These are phyloP conservation scores for Nemania bipapillata DNA, from an alignment of 2,329 filamentous ascomycete species.

Conservation along the genomic window DNA sequence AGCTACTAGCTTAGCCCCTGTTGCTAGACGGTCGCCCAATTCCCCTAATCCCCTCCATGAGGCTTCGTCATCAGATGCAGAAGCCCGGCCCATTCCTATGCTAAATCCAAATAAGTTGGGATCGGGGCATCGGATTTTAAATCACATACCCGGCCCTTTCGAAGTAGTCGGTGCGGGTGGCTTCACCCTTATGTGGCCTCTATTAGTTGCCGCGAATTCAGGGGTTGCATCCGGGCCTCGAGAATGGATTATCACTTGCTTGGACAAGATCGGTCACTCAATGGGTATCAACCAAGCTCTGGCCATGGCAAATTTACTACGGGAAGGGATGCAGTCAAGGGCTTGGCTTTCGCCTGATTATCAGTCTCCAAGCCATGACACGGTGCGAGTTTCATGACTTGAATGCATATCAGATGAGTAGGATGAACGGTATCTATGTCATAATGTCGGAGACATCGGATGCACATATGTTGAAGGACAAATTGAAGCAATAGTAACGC, in stretches of 20 bases:
- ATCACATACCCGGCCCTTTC: neutral
- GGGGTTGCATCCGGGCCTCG: neutral
- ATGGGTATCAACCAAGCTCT: slow-evolving; percentile 18
- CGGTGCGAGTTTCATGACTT: neutral
- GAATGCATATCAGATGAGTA: neutral
- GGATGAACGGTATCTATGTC: neutral
- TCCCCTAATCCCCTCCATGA: neutral
- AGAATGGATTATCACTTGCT: slow-evolving; percentile 4
- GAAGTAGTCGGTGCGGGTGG: slow-evolving; percentile 4
- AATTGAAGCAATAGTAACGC: no score
- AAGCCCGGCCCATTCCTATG: slow-evolving; percentile 1
- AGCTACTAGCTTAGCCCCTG: neutral
- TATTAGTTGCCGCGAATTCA: slow-evolving; percentile 11
- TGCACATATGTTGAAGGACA: no score
- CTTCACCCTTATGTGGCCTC: slow-evolving; percentile 11
- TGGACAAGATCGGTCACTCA: slow-evolving; percentile 15
- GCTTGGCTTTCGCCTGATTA: slow-evolving; percentile 9
- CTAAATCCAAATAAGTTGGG: neutral
- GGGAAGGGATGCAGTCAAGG: slow-evolving; percentile 5
- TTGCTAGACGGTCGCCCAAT: neutral
- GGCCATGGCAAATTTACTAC: slow-evolving; percentile 6
- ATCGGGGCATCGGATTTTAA: neutral
- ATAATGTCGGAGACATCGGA: no score
- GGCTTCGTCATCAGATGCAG: neutral
- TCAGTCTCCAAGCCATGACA: neutral